Evolutionary conservation across 331 rosid genomes (phyloP), one percentile per base, ranked within the genome.

Genomic region (Acacia pycnantha): DNA sequence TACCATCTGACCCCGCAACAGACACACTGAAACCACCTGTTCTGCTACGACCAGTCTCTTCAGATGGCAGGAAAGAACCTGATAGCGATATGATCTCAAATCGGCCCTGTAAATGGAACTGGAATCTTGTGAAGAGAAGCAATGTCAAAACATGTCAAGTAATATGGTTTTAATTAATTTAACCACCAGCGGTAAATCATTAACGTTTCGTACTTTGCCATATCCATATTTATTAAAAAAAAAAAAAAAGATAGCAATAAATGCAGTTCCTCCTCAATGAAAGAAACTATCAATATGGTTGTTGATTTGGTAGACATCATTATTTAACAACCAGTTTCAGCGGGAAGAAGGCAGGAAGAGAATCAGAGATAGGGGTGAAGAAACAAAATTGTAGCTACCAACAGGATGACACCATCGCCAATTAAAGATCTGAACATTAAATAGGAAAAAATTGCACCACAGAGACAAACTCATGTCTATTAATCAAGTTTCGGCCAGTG

Each of bases 1-100:
- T 88, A 41, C 98, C 98, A 81, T 93, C 97, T 81, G 98, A 77
- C 70, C 98, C 98, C 37, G 96, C 96, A 50, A 93, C 79, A 48
- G 93, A 78, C 48, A 93, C 89, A 74, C 86, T 87, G 85, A 95
- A 87, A 79, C 92, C 87, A 58, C 94, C 84, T 33, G 90, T 73
- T 85, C 93, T 85, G 82, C 80, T 89, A 71, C 90, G 93, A 61
- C 77, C 90, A 37, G 82, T 85, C 72, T 82, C 86, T 68, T 93
- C 97, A 85, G 92, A 84, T 44, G 59, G 86, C 81, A 83, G 70
- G 74, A 87, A 87, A 74, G 97, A 84, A 75, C 98, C 98, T 21
- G 98, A 83, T 24, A 95, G 88, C 41, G 98, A 92, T 74, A 93
- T 86, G 14, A 93, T 88, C 87, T 90, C 96, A 76, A 56, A 92